Conservation (phyloP, 2,329 filamentous ascomycete genomes). For the Talaromyces islandicus region DNA sequence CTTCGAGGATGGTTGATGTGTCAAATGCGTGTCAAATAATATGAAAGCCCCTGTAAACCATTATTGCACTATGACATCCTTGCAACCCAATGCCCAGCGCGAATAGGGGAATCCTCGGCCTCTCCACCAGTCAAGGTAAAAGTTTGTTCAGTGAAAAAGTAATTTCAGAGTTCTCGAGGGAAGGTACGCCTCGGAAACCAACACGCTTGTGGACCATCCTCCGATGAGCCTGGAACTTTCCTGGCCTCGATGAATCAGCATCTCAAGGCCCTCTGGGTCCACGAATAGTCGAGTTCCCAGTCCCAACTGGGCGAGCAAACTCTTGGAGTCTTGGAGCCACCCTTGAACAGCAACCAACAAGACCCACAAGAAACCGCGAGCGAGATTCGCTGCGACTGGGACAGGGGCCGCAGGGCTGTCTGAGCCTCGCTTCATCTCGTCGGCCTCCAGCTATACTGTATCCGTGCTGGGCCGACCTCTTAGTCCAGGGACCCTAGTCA, state of each 20-base stretch:
- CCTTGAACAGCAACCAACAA: not conserved
- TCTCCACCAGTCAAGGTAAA: not conserved
- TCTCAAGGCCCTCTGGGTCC: not conserved
- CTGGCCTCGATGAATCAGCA: not conserved
- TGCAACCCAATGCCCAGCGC: not conserved
- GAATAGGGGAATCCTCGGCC: not conserved
- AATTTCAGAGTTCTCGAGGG: not conserved
- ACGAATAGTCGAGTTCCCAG: not conserved
- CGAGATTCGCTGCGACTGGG: not conserved
- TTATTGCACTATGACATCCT: not conserved
- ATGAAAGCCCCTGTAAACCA: not conserved
- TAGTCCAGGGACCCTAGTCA: not conserved
- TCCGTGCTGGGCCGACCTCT: not conserved
- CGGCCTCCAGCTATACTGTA: not conserved
- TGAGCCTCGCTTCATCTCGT: not conserved
- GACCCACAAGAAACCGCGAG: not conserved
- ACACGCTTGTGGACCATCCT: not conserved
- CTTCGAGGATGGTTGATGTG: not conserved
- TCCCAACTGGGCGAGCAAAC: not conserved
- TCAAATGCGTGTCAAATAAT: not conserved
- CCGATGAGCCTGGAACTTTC: not conserved
- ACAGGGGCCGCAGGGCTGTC: not conserved
- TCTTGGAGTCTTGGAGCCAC: not conserved
- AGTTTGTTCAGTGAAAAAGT: not conserved
- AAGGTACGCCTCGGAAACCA: not conserved